A percentile compares a stretch with the other conserved stretches of the same genome.
phyloP scores from a whole-genome alignment of 2,329 filamentous ascomycete genomes.

The Pezicula rhizophila region DNA sequence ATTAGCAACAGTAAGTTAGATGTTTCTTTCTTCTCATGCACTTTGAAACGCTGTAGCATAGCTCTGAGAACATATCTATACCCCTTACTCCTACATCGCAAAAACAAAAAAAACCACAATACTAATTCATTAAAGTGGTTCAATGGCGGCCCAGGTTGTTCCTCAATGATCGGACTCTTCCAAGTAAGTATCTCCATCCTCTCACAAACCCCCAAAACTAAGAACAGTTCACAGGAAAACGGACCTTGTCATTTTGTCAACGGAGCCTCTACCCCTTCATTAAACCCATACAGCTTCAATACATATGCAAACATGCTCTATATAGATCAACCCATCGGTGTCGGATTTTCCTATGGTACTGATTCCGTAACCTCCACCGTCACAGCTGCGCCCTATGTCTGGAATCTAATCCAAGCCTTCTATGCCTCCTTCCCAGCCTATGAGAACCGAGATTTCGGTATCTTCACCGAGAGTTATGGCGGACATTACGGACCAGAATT shows the following conservation, averaged over 20 bases:
- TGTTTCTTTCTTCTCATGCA: no score
- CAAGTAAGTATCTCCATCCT: slow-evolving; percentile 32
- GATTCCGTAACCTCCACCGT: slow-evolving; percentile 39
- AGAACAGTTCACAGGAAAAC: slow-evolving; percentile 30
- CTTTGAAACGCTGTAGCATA: no score
- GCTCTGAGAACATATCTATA: no score
- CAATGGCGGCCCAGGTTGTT: slow-evolving; percentile 41
- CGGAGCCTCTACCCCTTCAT: slow-evolving; percentile 31
- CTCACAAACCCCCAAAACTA: background rate
- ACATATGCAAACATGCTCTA: slow-evolving; percentile 35
- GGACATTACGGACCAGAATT: slow-evolving; percentile 55
- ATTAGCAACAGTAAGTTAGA: slow-evolving; percentile 23
- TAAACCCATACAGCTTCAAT: slow-evolving; percentile 36
- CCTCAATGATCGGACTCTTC: slow-evolving; percentile 57
- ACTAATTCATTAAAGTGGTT: slow-evolving; percentile 27
- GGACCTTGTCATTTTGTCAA: slow-evolving; percentile 36
- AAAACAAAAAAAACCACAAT: no score
- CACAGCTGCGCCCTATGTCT: slow-evolving; percentile 43
- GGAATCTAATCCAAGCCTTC: slow-evolving; percentile 54
- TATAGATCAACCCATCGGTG: slow-evolving; percentile 32
- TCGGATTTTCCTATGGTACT: slow-evolving; percentile 36
- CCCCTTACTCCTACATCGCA: no score
- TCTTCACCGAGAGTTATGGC: slow-evolving; percentile 48
- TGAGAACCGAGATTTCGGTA: slow-evolving; percentile 48
- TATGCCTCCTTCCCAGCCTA: slow-evolving; percentile 59